Evolutionary conservation across 2,329 filamentous ascomycete species (phyloP).

Genomic region (Pseudogymnoascus sp.): DNA sequence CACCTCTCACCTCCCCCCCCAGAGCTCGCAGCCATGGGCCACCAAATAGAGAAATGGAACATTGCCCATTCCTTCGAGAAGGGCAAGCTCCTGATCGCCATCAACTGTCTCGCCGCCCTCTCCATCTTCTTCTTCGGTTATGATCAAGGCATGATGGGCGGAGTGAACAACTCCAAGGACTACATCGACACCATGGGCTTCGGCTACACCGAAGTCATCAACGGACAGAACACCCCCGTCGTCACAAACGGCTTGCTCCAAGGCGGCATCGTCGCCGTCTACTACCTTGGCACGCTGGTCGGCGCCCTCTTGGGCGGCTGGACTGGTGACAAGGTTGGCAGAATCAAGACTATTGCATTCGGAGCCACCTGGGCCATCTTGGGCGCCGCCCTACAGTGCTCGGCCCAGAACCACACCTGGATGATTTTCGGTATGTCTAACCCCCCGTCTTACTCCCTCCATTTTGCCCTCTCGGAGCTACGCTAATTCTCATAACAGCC

Average conservation of each 20-base stretch:
- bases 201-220: slow-evolving; percentile 42
- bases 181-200: slow-evolving; percentile 59
- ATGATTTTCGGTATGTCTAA: slow-evolving; percentile 53
- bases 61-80: slow-evolving; percentile 48
- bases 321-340: slow-evolving; percentile 52
- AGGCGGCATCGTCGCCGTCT: slow-evolving; percentile 49
- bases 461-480: neutral
- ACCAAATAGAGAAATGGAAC: slow-evolving; percentile 28
- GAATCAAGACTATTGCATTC: slow-evolving; percentile 54
- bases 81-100: slow-evolving; percentile 45
- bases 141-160: slow-evolving; percentile 43
- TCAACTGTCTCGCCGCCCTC: slow-evolving; percentile 54
- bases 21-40: neutral
- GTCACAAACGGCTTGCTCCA: slow-evolving; percentile 52
- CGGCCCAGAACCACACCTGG: slow-evolving; percentile 57
- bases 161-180: slow-evolving; percentile 56
- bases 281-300: slow-evolving; percentile 54
- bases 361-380: slow-evolving; percentile 49
- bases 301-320: slow-evolving; percentile 55
- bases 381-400: slow-evolving; percentile 56
- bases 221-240: slow-evolving; percentile 40
- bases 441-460: neutral
- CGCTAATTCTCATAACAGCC: slow-evolving; percentile 25
- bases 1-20: neutral
- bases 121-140: slow-evolving; percentile 59